Base-by-base conservation (phyloP, 2,329 filamentous ascomycete species). In the Ophiostoma triangulosporum region DNA sequence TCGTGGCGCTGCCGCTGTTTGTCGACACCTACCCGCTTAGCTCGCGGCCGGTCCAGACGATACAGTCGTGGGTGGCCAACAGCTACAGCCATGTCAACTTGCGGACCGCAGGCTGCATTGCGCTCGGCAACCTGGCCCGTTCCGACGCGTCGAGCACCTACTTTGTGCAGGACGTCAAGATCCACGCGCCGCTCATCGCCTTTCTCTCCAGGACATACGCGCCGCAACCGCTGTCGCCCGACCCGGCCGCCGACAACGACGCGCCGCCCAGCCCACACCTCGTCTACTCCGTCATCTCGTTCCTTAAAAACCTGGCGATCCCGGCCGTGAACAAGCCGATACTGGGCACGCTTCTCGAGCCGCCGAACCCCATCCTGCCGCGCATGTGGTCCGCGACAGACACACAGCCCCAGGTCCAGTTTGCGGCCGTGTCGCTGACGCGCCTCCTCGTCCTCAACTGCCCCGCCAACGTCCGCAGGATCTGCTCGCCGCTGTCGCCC, bases 241-340 rank as follows among this genome's bases (percentile, higher is more conserved):
- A 56, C 15, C n/a, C n/a, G n/a, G 54, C 54, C 29, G 63, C 71
- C 4, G 63, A 71, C 20, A 17, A n/a, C 14, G 17, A 1, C 8
- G 38, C 55, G 8, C 52, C 54, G 7, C 56, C 60, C 5, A 57
- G 62, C 26, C 53, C 62, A 2, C 76, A 81, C 57, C 72, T 80
- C 15, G 68, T 80, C 0, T 79, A 83, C 60, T 71, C 77, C 1
- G 67, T 70, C 2, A 68, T 84, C 17, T 75, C 77, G 7, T 81
- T 82, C 60, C 72, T 83, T 56, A 83, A 81, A 64, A 84, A 84
- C 62, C 73, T 84, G 8, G 76, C 80, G 26, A 78, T 84, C 50
- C 77, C 79, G 0, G 54, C 65, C 0, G 62, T 64, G 26, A 83
- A 83, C 65, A 83, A 81, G 62, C 57, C 69, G 2, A 48, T 65